Conservation (phyloP, 306 rosid genomes). For the Casuarina cunninghamiana region DNA sequence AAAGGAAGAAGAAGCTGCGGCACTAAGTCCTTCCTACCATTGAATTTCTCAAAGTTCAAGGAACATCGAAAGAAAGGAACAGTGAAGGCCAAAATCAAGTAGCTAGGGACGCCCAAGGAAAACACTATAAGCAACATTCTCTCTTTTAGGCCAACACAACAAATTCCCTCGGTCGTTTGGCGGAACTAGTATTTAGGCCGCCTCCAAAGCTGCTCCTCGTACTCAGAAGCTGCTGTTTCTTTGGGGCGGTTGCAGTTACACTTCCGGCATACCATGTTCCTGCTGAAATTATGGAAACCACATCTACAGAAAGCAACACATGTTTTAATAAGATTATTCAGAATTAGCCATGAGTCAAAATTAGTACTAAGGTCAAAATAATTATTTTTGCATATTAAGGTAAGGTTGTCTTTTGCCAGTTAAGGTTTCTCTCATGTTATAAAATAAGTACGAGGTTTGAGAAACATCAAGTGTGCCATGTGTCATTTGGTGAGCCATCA, state of each 20-base stretch:
- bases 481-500: too few relatives aligned
- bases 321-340: background rate
- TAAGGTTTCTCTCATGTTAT: too few relatives aligned
- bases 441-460: too few relatives aligned
- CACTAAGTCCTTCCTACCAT: background rate
- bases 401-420: too few relatives aligned
- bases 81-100: background rate
- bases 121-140: background rate
- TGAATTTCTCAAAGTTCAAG: background rate
- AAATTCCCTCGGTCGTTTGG: background rate
- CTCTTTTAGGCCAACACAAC: background rate
- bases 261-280: conserved; percentile 54
- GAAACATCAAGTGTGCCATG: too few relatives aligned
- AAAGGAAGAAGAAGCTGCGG: too few relatives aligned
- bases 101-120: background rate
- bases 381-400: too few relatives aligned
- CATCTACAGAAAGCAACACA: conserved; percentile 50
- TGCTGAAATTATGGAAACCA: conserved; percentile 58
- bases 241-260: conserved; percentile 50
- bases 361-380: background rate
- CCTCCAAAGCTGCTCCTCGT: conserved; percentile 54
- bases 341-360: background rate
- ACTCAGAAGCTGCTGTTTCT: conserved; percentile 27
- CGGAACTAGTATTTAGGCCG: conserved; percentile 13
- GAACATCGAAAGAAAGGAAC: background rate